Evolutionary conservation across 192 early-diverging fungal species (phyloP).

Genomic region (Lunasporangiospora selenospora): DNA sequence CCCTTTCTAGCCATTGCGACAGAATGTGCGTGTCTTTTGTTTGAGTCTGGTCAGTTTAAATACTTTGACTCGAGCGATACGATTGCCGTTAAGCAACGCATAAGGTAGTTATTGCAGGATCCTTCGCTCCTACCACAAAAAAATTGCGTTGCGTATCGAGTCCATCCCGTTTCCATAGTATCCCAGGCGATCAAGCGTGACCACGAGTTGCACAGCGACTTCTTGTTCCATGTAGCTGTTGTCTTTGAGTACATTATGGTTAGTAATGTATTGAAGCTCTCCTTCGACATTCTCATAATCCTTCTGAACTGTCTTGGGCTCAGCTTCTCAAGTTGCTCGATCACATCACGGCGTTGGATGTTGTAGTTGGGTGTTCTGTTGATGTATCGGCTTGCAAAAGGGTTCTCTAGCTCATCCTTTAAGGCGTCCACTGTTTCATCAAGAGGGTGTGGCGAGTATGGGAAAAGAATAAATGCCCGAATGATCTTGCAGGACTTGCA

Average conservation of each 20-base stretch:
- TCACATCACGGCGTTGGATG: neutral
- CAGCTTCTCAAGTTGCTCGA: neutral
- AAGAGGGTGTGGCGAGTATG: no score
- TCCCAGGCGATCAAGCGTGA: constrained; percentile 12
- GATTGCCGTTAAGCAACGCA: neutral
- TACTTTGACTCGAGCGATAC: neutral
- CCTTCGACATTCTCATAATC: neutral
- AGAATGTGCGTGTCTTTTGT: neutral
- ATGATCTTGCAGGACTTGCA: no score
- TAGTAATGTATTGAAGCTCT: constrained; percentile 1
- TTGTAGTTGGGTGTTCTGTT: neutral
- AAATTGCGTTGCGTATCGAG: no score
- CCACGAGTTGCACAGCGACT: constrained; percentile 1
- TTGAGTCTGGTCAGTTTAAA: neutral
- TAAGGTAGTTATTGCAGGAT: neutral
- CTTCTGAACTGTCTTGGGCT: neutral
- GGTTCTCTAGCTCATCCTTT: no score
- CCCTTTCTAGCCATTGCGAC: no score
- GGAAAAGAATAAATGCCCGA: no score
- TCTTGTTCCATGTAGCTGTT: neutral
- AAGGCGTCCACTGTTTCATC: no score
- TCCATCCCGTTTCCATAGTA: constrained; percentile 3
- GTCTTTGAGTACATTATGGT: neutral
- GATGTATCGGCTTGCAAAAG: constrained; percentile 10
- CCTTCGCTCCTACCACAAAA: neutral